phyloP scores from a whole-genome alignment of 176 grass and related monocot genomes.

The Stipa capillata region DNA sequence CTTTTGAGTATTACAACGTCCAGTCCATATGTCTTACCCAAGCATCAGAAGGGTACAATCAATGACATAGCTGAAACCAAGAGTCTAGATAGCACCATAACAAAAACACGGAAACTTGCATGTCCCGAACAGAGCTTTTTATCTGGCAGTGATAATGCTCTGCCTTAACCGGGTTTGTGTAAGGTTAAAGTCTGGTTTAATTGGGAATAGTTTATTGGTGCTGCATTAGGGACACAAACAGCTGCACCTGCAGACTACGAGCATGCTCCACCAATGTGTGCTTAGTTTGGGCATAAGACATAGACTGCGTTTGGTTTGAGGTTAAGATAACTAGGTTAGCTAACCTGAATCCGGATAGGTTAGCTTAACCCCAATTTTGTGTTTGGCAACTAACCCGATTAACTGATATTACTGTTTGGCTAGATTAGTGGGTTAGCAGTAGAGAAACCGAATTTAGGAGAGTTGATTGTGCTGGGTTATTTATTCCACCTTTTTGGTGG shows the following conservation, averaged over 20 bases:
- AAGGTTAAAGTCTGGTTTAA: neutral
- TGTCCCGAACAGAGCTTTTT: neutral
- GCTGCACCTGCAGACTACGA: neutral
- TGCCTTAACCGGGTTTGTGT: neutral
- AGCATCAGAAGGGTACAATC: neutral
- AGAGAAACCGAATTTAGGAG: no score
- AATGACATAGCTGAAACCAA: neutral
- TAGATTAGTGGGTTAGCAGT: no score
- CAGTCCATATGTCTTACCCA: neutral
- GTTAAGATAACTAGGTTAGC: no score
- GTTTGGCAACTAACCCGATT: no score
- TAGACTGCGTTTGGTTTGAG: no score
- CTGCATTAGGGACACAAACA: constrained; percentile 2
- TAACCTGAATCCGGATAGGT: no score
- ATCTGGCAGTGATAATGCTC: neutral
- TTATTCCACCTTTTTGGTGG: no score
- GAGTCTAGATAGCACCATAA: neutral
- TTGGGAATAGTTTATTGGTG: neutral
- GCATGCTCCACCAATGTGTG: neutral
- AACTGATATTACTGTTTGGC: no score
- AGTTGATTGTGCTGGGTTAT: no score
- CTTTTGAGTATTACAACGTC: neutral
- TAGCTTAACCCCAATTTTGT: no score
- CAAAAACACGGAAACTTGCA: neutral
- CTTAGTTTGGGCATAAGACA: neutral